Base-by-base conservation (phyloP, 495 filamentous ascomycete genomes). In the Oidiodendron maius region DNA sequence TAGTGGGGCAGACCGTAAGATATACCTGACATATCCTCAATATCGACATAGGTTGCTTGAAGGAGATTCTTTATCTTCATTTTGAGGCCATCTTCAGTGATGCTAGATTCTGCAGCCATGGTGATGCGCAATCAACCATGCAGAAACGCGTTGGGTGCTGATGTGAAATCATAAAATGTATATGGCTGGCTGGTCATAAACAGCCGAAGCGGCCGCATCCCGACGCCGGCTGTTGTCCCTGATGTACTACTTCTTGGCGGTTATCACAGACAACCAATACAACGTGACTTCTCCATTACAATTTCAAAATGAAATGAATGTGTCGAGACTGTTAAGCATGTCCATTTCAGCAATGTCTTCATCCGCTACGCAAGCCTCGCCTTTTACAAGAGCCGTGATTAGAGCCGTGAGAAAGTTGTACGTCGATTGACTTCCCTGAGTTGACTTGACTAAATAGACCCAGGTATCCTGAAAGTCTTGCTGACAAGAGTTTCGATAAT, bases 401-500 rank as follows among this genome's bases (percentile, higher is more conserved):
- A 75, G 70, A 62, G 81, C 89, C 2, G 86, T 98, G 81, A 74
- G 78, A 55, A 82, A 79, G 55, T 71, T 96, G 90, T 96, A 71
- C 61, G 86, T 74, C 22, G 13, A 9, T 10, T 11, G 4, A n/a
- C 15, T 15, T 43, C 30, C 25, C 13, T 18, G 16, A 35, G 15
- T 15, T 36, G 36, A 22, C 52, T 40, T 50, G 52, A 48, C 47
- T 52, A 42, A 56, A 53, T 55, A 12, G 12, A 52, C 23, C 44
- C 58, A 95, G 89, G 32, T 98, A 95, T 63, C 93, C 93, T 0
- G 84, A 91, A 66, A 80, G 80, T 34, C 73, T 97, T 39, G 91
- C 93, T 10, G 91, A 96, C 57, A 84, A 83, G 57, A 83, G 83
- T 65, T 98, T 86, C 71, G 93, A 98, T 61, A 98, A 98, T 55